phyloP scores from a whole-genome alignment of 78 protist species.

The Speleostelium caveatum region DNA sequence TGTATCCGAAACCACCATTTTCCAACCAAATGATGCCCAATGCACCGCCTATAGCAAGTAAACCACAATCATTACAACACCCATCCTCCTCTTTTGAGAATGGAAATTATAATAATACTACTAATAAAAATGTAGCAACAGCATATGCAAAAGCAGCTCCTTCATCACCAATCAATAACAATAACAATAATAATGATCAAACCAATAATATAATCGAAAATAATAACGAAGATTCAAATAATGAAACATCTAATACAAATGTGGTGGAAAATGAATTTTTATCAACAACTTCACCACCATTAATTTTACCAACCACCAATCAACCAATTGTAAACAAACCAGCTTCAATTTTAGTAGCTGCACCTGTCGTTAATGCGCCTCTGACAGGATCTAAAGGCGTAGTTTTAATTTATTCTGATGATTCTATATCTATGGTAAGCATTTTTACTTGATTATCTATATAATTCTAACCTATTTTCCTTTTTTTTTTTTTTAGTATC shows the following conservation, averaged over 20 bases:
- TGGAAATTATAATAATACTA: not conserved
- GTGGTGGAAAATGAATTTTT: not conserved
- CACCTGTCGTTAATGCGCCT: constrained; percentile 13
- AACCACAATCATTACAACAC: not conserved
- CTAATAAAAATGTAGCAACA: too few species aligned
- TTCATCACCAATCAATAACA: not conserved
- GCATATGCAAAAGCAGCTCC: not conserved
- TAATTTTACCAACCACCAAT: not conserved
- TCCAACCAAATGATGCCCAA: not conserved
- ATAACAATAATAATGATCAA: not conserved
- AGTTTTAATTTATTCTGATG: constrained; percentile 50
- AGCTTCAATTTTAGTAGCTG: constrained; percentile 29
- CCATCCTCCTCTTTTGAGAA: not conserved
- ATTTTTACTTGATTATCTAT: not conserved
- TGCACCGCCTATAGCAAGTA: not conserved
- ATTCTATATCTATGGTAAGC: constrained; percentile 69
- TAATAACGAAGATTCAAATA: not conserved
- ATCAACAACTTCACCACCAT: not conserved
- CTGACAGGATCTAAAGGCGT: constrained; percentile 3
- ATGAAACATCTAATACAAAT: not conserved
- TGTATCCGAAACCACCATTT: constrained; percentile 6
- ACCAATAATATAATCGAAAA: not conserved
- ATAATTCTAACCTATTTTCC: not conserved
- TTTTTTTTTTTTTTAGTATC: not conserved
- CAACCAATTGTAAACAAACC: not conserved